These are phyloP conservation scores for Furcasterigmium furcatum DNA, from an alignment of 2,329 filamentous ascomycete genomes.

Conservation along the genomic window DNA sequence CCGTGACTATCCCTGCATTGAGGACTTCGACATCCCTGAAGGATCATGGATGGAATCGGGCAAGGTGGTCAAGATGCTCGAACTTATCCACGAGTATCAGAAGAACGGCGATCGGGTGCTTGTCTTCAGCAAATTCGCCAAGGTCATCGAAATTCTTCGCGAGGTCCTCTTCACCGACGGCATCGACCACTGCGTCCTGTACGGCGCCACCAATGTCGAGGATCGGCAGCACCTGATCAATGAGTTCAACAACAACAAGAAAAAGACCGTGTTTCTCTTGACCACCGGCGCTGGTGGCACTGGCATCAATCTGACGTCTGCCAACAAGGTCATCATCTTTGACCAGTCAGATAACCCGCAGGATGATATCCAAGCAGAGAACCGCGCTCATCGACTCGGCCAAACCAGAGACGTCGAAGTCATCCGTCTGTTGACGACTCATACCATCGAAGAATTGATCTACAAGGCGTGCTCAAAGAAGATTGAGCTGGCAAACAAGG, in stretches of 20 bases:
- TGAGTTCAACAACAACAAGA: constrained; percentile 71
- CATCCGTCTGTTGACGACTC: constrained; percentile 74
- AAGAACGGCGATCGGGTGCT: constrained; percentile 81
- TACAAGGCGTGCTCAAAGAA: constrained; percentile 90
- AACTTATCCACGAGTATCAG: constrained; percentile 70
- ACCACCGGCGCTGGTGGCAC: constrained; percentile 95
- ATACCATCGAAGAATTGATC: constrained; percentile 91
- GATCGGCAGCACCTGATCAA: constrained; percentile 87
- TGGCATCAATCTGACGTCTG: constrained; percentile 91
- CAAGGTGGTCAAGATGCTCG: constrained; percentile 78
- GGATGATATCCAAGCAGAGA: constrained; percentile 97
- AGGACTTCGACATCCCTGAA: constrained; percentile 49
- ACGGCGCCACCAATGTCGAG: constrained; percentile 77
- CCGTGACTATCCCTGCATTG: constrained; percentile 53
- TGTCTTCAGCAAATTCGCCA: constrained; percentile 91
- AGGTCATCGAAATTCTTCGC: constrained; percentile 86
- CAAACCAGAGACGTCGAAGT: constrained; percentile 91
- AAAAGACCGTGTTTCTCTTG: constrained; percentile 87
- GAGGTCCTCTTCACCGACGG: constrained; percentile 71
- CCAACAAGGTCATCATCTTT: constrained; percentile 97
- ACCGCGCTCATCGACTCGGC: constrained; percentile 90
- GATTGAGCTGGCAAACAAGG: constrained; percentile 73
- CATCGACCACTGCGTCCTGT: constrained; percentile 80
- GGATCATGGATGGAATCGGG: constrained; percentile 62
- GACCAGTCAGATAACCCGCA: constrained; percentile 97